Evolutionary conservation across 345 rosid genomes (phyloP).

Genomic region (Melaleuca quinquenervia): DNA sequence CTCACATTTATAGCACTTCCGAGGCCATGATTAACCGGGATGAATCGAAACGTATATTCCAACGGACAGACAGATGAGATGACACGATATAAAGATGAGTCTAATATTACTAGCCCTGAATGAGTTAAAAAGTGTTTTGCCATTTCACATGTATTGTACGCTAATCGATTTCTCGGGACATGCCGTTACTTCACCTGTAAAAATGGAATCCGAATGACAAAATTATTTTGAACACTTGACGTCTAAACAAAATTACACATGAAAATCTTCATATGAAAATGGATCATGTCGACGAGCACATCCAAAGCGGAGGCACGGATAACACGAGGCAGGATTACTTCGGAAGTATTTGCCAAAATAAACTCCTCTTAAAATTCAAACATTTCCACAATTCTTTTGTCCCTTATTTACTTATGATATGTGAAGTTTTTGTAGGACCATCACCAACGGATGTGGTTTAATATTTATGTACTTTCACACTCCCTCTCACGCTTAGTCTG

Average conservation of each 20-base stretch:
- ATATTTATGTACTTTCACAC: no score
- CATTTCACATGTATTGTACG: not conserved
- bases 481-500: no score
- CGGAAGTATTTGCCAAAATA: not conserved
- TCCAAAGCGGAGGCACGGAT: not conserved
- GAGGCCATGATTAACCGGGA: not conserved
- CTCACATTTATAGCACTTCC: not conserved
- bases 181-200: not conserved
- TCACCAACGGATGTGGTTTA: no score
- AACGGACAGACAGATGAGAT: not conserved
- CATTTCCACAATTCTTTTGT: not conserved
- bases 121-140: not conserved
- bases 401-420: not conserved
- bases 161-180: not conserved
- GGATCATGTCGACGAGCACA: not conserved
- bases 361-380: not conserved
- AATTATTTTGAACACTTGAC: not conserved
- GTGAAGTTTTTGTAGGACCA: no score
- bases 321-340: no score
- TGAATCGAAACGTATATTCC: not conserved
- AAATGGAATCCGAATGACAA: not conserved
- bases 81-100: not conserved
- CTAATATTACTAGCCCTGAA: not conserved
- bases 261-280: not conserved
- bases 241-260: not conserved